Base-by-base conservation (phyloP, 108 stramenopile species). In the Hondaea fermentalgiana region DNA sequence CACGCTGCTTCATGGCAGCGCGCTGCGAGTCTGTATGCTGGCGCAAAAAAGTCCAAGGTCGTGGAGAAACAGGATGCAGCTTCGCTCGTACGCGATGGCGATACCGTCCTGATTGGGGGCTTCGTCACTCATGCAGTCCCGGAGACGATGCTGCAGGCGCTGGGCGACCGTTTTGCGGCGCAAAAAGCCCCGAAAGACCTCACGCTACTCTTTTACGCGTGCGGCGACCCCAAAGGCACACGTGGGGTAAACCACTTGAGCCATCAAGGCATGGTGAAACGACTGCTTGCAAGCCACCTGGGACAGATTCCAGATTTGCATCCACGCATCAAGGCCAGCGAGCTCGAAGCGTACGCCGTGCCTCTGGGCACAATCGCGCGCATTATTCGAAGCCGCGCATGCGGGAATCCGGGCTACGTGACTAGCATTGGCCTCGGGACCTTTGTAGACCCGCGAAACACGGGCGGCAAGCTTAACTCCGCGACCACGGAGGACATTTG, bases 341-440 rank as follows among this genome's bases (percentile, higher is more conserved):
- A 94, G 87, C 90, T 95, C n/a, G 95, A 96, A 49, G 95, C 94
- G 3, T 95, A 94, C 93, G 94, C 93, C 47, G 59, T 96, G 5
- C 96, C 96, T 0, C 90, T 96, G 92, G 95, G 96, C 2, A 92
- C 92, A 5, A 93, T 96, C 29, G 92, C 93, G 35, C 89, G 95
- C 87, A 95, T 96, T 94, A 92, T 96, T 87, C 95, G 96, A 16
- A 92, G 94, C 23, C 93, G 93, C 53, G 93, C 96, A 3, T 94
- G 94, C 3, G 95, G 95, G 58, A 93, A 91, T 47, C 96, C 96
- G 25, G 96, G 96, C 17, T 94, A 95, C 72, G 93, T 95, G 47
- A 96, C 95, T 29, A 93, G 89, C 17, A 90, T 96, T 58, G 96
- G 96, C 10, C 83, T 95, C 17, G 95, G 96, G 5, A 95, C 96